These are phyloP conservation scores for Caryopteris hybrid DNA, from an alignment of 305 asterid genomes.

Conservation along the genomic window DNA sequence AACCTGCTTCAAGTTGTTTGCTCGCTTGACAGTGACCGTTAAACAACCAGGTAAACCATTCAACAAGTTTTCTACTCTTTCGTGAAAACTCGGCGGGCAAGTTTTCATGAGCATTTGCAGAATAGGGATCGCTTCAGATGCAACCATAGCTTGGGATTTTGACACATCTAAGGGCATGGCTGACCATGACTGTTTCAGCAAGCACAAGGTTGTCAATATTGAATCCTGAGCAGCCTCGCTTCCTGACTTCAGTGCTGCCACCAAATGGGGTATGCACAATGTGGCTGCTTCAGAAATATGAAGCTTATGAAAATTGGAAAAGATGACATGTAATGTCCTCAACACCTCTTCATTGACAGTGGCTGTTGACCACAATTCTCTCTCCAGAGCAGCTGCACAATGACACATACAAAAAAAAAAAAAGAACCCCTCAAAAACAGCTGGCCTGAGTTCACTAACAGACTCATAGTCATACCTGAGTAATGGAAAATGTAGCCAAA, in stretches of 20 bases:
- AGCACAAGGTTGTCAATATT: constrained; percentile 52
- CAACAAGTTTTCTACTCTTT: constrained; percentile 71
- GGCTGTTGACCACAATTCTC: constrained; percentile 55
- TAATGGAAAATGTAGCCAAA: background rate
- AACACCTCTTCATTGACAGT: constrained; percentile 69
- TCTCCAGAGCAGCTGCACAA: constrained; percentile 83
- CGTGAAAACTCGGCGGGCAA: constrained; percentile 72
- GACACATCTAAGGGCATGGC: constrained; percentile 70
- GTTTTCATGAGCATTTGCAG: constrained; percentile 63
- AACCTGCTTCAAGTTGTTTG: constrained; percentile 65
- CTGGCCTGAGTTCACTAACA: background rate
- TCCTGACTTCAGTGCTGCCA: constrained; percentile 64
- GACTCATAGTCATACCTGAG: background rate
- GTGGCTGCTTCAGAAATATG: constrained; percentile 82
- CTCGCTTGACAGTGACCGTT: constrained; percentile 68
- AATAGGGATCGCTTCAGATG: constrained; percentile 83
- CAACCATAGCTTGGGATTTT: constrained; percentile 70
- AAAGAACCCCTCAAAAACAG: background rate
- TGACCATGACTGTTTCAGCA: constrained; percentile 83
- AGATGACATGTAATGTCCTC: constrained; percentile 61
- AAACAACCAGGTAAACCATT: constrained; percentile 82
- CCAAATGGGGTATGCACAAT: constrained; percentile 71
- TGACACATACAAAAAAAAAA: constrained; percentile 8
- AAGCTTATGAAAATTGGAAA: constrained; percentile 77
- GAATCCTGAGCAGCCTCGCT: constrained; percentile 70